Conservation (phyloP, 306 rosid genomes). For the Casuarina cunninghamiana region DNA sequence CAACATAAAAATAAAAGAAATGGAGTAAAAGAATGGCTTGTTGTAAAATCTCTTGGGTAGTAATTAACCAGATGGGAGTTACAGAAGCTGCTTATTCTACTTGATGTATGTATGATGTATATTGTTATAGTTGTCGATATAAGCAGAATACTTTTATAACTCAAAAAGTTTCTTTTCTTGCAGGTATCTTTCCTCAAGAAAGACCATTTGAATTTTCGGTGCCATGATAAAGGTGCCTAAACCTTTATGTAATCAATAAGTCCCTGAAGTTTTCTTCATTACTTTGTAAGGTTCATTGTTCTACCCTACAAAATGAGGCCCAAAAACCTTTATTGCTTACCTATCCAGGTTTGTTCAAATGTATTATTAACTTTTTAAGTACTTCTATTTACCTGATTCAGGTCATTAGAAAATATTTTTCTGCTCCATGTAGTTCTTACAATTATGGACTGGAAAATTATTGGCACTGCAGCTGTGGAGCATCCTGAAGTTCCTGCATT, state of each 20-base stretch:
- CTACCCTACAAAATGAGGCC: slow-evolving; percentile 80
- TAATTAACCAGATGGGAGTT: neutral
- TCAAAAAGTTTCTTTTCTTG: slow-evolving; percentile 20
- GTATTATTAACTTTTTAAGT: neutral
- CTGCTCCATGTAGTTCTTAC: neutral
- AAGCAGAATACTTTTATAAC: neutral
- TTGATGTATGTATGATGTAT: neutral
- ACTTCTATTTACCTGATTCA: neutral
- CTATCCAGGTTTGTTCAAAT: slow-evolving; percentile 65
- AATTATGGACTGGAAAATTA: slow-evolving; percentile 19
- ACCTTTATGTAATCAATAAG: slow-evolving; percentile 72
- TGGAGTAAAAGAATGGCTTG: neutral
- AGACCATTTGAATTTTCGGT: slow-evolving; percentile 87
- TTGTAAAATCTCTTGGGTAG: neutral
- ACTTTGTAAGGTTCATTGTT: slow-evolving; percentile 74
- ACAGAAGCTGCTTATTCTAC: neutral
- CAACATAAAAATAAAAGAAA: neutral
- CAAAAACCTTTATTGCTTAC: slow-evolving; percentile 70
- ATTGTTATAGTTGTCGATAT: neutral
- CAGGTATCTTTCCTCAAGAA: slow-evolving; percentile 92
- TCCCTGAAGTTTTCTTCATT: slow-evolving; percentile 58
- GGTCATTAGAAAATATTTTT: neutral
- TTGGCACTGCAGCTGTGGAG: slow-evolving; percentile 46
- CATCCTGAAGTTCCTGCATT: slow-evolving; percentile 51
- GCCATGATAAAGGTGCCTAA: slow-evolving; percentile 79